Evolutionary conservation across 768 basidiomycete genomes (phyloP).

Genomic region (Mrakia frigida): DNA sequence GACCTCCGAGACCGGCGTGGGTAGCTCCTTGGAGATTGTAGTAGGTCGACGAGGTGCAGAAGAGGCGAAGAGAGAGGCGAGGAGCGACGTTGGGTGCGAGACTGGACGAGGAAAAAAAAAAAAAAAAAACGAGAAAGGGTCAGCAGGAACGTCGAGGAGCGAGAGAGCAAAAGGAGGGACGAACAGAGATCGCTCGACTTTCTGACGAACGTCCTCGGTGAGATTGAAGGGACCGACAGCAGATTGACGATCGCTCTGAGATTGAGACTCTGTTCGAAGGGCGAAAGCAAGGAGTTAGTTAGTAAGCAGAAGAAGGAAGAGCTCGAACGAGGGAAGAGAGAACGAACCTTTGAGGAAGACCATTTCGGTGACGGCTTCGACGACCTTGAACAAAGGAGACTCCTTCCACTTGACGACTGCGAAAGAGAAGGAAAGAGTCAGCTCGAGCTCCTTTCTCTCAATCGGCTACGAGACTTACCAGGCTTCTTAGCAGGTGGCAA

Average conservation of each 20-base stretch:
- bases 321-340: not conserved
- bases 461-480: not conserved
- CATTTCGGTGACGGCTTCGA: slow-evolving; percentile 2
- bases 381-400: slow-evolving; percentile 20
- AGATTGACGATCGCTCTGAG: slow-evolving; percentile 18
- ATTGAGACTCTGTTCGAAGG: slow-evolving; percentile 1
- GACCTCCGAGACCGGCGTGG: slow-evolving; percentile 34
- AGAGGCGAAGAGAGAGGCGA: slow-evolving; percentile 41
- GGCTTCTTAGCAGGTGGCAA: not conserved
- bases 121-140: not conserved
- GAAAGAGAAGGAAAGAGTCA: not conserved
- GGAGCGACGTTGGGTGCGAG: slow-evolving; percentile 33
- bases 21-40: slow-evolving; percentile 36
- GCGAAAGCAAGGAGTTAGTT: too few species aligned
- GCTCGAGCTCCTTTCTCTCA: too few species aligned
- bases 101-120: too few species aligned
- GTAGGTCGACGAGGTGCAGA: slow-evolving; percentile 44
- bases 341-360: slow-evolving; percentile 11
- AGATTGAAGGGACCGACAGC: not conserved
- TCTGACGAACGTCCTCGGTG: slow-evolving; percentile 1
- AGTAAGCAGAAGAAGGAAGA: not conserved
- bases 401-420: slow-evolving; percentile 20
- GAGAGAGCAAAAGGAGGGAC: not conserved
- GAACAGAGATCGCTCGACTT: slow-evolving; percentile 15
- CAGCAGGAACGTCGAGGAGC: not conserved